Evolutionary conservation across 768 basidiomycete species (phyloP).

Genomic region (Lentinula aciculospora): DNA sequence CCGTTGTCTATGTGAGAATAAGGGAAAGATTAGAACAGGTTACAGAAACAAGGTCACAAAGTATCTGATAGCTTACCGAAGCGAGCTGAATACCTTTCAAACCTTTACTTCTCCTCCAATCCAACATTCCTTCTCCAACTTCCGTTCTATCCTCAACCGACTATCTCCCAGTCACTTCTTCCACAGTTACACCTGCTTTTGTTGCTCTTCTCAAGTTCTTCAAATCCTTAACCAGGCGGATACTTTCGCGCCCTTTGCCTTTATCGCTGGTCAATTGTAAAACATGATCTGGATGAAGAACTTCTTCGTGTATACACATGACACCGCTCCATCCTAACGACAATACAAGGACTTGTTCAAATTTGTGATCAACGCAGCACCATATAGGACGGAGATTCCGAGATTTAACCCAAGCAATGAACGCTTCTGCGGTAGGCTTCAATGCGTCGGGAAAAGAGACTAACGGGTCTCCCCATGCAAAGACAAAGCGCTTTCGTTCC

Average conservation of each 20-base stretch:
- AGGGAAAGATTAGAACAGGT: too few species aligned
- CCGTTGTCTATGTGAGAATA: constrained; percentile 25
- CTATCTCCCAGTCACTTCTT: constrained; percentile 37
- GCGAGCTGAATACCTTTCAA: constrained; percentile 52
- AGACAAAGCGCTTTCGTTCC: constrained; percentile 42
- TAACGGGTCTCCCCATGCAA: constrained; percentile 63
- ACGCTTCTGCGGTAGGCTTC: constrained; percentile 31
- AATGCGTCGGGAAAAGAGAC: constrained; percentile 35
- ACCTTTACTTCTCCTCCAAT: constrained; percentile 45
- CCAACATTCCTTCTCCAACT: constrained; percentile 46
- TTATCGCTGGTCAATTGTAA: constrained; percentile 31
- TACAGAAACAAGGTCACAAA: too few species aligned
- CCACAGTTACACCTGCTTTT: constrained; percentile 45
- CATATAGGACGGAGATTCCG: constrained; percentile 51
- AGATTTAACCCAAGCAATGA: constrained; percentile 35
- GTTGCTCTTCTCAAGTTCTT: constrained; percentile 58
- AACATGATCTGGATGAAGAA: constrained; percentile 43
- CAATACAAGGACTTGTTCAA: constrained; percentile 42
- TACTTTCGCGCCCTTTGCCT: constrained; percentile 27
- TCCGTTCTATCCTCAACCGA: constrained; percentile 36
- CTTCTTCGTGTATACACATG: constrained; percentile 59
- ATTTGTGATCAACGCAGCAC: constrained; percentile 48
- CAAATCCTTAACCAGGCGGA: constrained; percentile 46
- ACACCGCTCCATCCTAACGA: constrained; percentile 55
- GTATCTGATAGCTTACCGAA: constrained; percentile 29